Base-by-base conservation (phyloP, 1,284 basidiomycete genomes). In the Pisolithus thermaeus region DNA sequence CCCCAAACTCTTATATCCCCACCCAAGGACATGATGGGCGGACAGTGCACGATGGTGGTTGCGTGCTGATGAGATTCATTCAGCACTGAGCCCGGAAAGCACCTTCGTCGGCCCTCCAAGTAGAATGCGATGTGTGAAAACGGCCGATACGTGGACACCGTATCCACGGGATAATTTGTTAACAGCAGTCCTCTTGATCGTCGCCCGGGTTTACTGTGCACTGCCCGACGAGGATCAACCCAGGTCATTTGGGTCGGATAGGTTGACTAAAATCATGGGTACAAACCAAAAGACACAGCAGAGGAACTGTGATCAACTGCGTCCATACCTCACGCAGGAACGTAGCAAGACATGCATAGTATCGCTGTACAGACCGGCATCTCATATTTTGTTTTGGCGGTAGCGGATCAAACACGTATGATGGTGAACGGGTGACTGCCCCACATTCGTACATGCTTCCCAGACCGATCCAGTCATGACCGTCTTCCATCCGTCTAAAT, bases 121-220 rank as follows among this genome's bases (percentile, higher is more conserved):
- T 39, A 43, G 44, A 53, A 54, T 49, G 54, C 39, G 47, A 56
- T 61, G 56, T 63, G 61, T 59, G 52, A 50, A 49, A 64, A 52
- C 45, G 52, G 48, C 54, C 55, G 52, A 56, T 57, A 30, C 62
- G 54, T 58, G 54, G 60, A 50, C 59, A 61, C 49, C 51, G 68
- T 66, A 66, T 54, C 63, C 57, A 67, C 48, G 60, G 52, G 53
- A 54, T 54, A 27, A 52, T 59, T 63, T 52, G 60, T 53, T 42
- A 50, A 54, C 57, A 54, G 63, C 66, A 61, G 50, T 40, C 42
- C 23, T 22, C 51, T 56, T 66, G 64, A 66, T 66, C 62, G 62
- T 69, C 68, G 59, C 42, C 54, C 39, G 18, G 50, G 47, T 47
- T 54, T 67, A 63, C 68, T 69, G 64, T 69, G 64, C 62, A 60